phyloP scores from a whole-genome alignment of 192 early-diverging fungal genomes.

The Coemansia sp. region DNA sequence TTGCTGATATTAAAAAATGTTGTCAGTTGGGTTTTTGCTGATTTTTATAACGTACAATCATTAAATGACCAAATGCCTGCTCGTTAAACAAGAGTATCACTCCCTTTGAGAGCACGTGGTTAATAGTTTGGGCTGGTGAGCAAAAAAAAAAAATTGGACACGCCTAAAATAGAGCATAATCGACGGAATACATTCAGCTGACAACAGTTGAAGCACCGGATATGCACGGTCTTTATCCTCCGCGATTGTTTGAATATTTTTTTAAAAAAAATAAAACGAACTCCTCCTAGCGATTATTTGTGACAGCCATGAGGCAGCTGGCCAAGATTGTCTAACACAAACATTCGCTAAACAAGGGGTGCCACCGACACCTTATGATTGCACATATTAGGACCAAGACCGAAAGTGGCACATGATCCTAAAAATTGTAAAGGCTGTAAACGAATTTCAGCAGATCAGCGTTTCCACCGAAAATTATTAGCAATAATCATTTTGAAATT shows the following conservation, averaged over 20 bases:
- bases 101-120: neutral
- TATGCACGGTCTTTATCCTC: conserved; percentile 3
- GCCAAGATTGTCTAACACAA: neutral
- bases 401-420: neutral
- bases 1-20: neutral
- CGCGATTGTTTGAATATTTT: neutral
- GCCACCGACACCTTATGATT: neutral
- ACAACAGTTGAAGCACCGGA: neutral
- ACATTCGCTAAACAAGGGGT: neutral
- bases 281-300: neutral
- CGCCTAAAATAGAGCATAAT: conserved; percentile 5
- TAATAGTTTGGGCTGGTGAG: neutral
- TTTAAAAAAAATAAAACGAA: neutral
- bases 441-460: neutral
- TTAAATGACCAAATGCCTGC: neutral
- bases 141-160: neutral
- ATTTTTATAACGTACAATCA: neutral
- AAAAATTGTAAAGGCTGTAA: neutral
- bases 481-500: neutral
- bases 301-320: conserved; percentile 2
- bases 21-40: neutral
- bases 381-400: neutral
- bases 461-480: neutral
- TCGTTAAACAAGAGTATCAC: neutral
- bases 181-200: conserved; percentile 4